Percentiles rank a stretch among this genome's conserved stretches.
Conservation (phyloP, 2,329 filamentous ascomycete genomes). For the Boeremia lycopersici region DNA sequence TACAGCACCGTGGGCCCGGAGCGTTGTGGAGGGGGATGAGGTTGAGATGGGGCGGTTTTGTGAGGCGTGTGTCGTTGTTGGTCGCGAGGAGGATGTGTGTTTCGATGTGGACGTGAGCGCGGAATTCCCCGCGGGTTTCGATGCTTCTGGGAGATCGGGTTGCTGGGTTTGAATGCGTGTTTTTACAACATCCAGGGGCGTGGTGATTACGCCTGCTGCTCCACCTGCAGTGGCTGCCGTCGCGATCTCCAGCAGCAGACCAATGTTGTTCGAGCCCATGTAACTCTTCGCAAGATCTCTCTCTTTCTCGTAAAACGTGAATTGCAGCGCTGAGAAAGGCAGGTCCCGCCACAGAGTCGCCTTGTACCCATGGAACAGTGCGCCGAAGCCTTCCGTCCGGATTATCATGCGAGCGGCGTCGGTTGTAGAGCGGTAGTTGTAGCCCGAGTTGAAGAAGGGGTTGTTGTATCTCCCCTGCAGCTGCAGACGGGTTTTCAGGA, state of each 20-base stretch:
- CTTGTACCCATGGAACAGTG: conserved; percentile 96
- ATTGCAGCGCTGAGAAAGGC: conserved; percentile 94
- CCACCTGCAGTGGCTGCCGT: conserved; percentile 91
- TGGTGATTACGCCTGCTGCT: conserved; percentile 91
- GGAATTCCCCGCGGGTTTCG: conserved; percentile 22
- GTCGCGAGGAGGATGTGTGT: conserved; percentile 35
- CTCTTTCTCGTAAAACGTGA: conserved; percentile 97
- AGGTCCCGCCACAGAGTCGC: conserved; percentile 93
- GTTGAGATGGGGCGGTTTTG: conserved; percentile 79
- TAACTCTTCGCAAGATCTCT: conserved; percentile 79
- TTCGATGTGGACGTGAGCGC: conserved; percentile 32
- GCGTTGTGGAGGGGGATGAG: conserved; percentile 83
- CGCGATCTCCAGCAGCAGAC: conserved; percentile 80
- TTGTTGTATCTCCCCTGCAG: conserved; percentile 96
- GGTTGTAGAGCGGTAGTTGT: conserved; percentile 88
- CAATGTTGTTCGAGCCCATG: conserved; percentile 82
- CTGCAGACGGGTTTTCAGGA: conserved; percentile 95
- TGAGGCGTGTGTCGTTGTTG: conserved; percentile 30
- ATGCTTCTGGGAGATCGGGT: conserved; percentile 48
- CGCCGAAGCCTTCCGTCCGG: conserved; percentile 77
- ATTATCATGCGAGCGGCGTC: conserved; percentile 88
- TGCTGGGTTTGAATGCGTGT: conserved; percentile 95
- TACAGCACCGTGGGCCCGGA: conserved; percentile 77
- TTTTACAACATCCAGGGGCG: conserved; percentile 96
- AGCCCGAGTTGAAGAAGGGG: conserved; percentile 88